Evolutionary conservation across 1,284 basidiomycete species (phyloP).

Genomic region (Cerioporus squamosus): DNA sequence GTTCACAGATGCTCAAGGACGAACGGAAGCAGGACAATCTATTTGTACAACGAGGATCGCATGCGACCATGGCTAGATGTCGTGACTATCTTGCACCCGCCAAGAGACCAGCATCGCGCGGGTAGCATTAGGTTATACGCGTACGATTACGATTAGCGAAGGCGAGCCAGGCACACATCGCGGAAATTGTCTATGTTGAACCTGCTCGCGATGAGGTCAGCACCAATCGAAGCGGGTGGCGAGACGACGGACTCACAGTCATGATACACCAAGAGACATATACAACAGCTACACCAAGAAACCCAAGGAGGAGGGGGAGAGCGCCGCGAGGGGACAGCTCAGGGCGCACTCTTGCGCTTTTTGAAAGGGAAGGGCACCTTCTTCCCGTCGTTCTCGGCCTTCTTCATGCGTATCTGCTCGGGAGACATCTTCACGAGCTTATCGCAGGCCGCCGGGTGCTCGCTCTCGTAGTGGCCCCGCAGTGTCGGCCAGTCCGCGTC

Average conservation of each 20-base stretch:
- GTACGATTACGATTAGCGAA: not conserved
- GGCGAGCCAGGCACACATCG: too few relatives aligned
- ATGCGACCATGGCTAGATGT: too few relatives aligned
- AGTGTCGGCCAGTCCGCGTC: constrained; percentile 24
- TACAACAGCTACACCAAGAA: not conserved
- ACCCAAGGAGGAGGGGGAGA: not conserved
- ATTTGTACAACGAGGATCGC: too few relatives aligned
- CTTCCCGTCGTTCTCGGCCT: not conserved
- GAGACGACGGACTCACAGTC: too few relatives aligned
- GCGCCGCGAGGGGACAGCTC: not conserved
- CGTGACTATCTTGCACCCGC: too few relatives aligned
- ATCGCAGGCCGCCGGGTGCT: constrained; percentile 23
- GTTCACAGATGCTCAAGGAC: too few relatives aligned
- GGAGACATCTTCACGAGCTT: constrained; percentile 19
- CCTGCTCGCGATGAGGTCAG: too few relatives aligned
- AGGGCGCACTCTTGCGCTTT: not conserved
- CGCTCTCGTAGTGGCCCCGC: constrained; percentile 21
- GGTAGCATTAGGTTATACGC: too few relatives aligned
- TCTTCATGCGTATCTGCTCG: constrained; percentile 16
- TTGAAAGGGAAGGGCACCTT: not conserved
- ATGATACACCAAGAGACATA: not conserved
- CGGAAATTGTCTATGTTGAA: too few relatives aligned
- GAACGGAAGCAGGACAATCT: too few relatives aligned
- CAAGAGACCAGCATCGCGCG: too few relatives aligned
- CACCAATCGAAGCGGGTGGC: too few relatives aligned